Percentiles rank a stretch among this genome's conserved stretches.
These are phyloP conservation scores for Sporothrix schenckii DNA, from an alignment of 2,329 filamentous ascomycete genomes.

Conservation along the genomic window DNA sequence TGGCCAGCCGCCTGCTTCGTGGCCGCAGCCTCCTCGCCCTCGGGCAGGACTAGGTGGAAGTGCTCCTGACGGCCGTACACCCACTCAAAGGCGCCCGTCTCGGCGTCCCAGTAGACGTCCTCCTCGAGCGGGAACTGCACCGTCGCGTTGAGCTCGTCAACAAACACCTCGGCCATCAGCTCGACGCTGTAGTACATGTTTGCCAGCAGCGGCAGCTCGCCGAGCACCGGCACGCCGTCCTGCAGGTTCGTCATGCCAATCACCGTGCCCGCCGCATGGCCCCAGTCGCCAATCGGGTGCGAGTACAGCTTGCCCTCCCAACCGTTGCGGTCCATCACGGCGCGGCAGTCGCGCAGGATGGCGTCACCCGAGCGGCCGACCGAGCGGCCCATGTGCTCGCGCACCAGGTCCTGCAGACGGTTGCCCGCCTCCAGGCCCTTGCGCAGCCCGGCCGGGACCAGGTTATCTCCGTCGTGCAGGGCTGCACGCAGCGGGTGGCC, in stretches of 20 bases:
- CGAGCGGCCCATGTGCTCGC: slow-evolving; percentile 46
- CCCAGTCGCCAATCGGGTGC: slow-evolving; percentile 56
- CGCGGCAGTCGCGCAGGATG: slow-evolving; percentile 47
- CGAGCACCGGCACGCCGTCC: slow-evolving; percentile 51
- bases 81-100: slow-evolving; percentile 50
- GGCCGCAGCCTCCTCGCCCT: not conserved
- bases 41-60: slow-evolving; percentile 43
- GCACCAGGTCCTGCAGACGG: slow-evolving; percentile 53
- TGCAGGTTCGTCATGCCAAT: slow-evolving; percentile 58
- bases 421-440: slow-evolving; percentile 53
- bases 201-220: slow-evolving; percentile 51
- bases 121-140: slow-evolving; percentile 55
- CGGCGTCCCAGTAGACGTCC: slow-evolving; percentile 53
- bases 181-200: slow-evolving; percentile 56
- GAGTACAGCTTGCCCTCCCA: slow-evolving; percentile 54
- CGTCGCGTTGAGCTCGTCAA: slow-evolving; percentile 50
- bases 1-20: not conserved
- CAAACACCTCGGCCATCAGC: slow-evolving; percentile 52
- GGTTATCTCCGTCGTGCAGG: slow-evolving; percentile 41
- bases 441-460: slow-evolving; percentile 48
- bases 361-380: slow-evolving; percentile 51
- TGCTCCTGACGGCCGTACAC: slow-evolving; percentile 53
- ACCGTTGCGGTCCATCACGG: slow-evolving; percentile 49
- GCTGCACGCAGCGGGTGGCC: slow-evolving; percentile 40
- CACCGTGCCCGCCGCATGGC: slow-evolving; percentile 53